Conservation (phyloP, 169 alveolate species). For the Pseudocohnilembus persalinus region DNA sequence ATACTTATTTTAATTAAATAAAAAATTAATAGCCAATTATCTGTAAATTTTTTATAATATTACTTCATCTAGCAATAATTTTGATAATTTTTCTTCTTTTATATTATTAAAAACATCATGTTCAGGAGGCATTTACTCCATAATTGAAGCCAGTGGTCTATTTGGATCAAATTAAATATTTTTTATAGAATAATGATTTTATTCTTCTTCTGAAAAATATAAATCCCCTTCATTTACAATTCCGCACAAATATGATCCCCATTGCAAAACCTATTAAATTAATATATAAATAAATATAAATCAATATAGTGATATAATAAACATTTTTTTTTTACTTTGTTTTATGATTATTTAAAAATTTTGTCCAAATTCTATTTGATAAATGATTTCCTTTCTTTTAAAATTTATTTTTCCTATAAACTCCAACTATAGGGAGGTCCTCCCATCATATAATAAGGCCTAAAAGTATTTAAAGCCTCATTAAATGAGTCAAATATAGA, state of each 20-base stretch:
- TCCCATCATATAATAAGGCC: constrained; percentile 33
- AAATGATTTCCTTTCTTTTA: not conserved
- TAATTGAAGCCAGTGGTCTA: not conserved
- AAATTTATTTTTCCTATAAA: constrained; percentile 9
- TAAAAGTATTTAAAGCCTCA: constrained; percentile 36
- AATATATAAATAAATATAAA: too few relatives aligned
- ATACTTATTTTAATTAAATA: too few relatives aligned
- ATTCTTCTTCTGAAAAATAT: constrained; percentile 1
- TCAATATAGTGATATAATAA: too few relatives aligned
- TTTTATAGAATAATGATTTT: not conserved
- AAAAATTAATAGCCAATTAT: too few relatives aligned
- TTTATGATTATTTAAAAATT: constrained; percentile 30
- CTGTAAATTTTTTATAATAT: too few relatives aligned
- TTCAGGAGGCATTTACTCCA: constrained; percentile 6
- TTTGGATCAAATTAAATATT: not conserved
- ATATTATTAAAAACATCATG: constrained; percentile 21
- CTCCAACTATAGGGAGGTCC: constrained; percentile 47
- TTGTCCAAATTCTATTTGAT: constrained; percentile 7
- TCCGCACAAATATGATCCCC: constrained; percentile 42
- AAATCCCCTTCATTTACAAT: constrained; percentile 6
- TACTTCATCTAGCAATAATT: constrained; percentile 26
- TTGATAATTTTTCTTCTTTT: constrained; percentile 34
- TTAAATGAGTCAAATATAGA: constrained; percentile 51
- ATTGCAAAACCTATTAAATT: not conserved
- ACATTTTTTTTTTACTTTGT: not conserved